Base-by-base conservation (phyloP, 495 filamentous ascomycete genomes). In the Penicillium psychrofluorescens region DNA sequence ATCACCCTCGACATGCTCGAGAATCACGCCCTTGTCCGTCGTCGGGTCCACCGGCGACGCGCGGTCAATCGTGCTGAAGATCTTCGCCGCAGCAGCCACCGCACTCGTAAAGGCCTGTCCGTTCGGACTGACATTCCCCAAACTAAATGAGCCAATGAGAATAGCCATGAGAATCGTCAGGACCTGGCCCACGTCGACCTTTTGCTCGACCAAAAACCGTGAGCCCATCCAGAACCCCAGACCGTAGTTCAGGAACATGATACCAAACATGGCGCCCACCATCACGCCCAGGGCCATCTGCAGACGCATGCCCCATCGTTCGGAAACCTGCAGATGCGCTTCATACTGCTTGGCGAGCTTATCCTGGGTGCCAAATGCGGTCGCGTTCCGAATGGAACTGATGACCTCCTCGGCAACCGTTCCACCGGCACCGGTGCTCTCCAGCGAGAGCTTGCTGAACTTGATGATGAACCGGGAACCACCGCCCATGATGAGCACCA, bases 171-270 rank as follows among this genome's bases (percentile, higher is more conserved):
- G 68, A 43, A 97, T 89, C 9, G 83, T 97, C 30, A 96, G 58
- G 50, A 71, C 55, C 46, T 69, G 54, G 36, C 68, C 69, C 6
- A 80, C 65, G 30, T 63, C 58, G 16, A 85, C 71, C n/a, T 82
- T 74, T 2, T 81, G 81, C 8, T 74, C 56, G 0, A 90, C 82
- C 7, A 95, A 57, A 63, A 81, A 95, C 36, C 78, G 74, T 45
- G 85, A 90, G 9, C 92, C 92, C 73, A 90, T 85, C 92, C 92
- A 98, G 69, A 97, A 98, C 32, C 89, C 84, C 32, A 98, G 77
- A 29, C 84, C 87, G 52, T 95, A 96, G 63, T 90, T 94, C 33
- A 90, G 62, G 55, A 89, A 95, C 47, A 97, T 76, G 43, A 91
- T 70, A 43, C 75, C 68, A 70, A 95, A 88, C 81, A 95, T 86